These are phyloP conservation scores for Teratosphaeria viscida DNA, from an alignment of 2,329 filamentous ascomycete species.

Conservation along the genomic window DNA sequence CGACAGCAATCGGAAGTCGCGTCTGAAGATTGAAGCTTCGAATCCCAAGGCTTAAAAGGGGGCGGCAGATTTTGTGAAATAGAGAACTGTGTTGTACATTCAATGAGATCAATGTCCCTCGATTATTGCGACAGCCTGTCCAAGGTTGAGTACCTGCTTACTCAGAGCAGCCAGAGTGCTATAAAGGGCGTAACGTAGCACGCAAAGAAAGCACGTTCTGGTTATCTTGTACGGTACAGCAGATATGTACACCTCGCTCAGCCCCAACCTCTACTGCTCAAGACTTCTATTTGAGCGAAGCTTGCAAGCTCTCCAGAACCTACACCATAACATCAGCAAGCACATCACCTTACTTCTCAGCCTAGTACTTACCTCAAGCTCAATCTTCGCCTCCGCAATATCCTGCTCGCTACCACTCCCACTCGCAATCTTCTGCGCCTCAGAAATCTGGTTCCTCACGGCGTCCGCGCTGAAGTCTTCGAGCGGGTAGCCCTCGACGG, in stretches of 20 bases:
- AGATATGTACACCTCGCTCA: neutral
- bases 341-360: conserved; percentile 9
- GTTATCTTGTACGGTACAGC: neutral
- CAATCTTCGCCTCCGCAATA: conserved; percentile 97
- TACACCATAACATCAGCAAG: conserved; percentile 26
- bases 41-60: too few relatives aligned
- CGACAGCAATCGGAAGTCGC: too few relatives aligned
- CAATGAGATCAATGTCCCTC: too few relatives aligned
- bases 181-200: neutral
- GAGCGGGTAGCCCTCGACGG: conserved; percentile 85
- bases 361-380: conserved; percentile 68
- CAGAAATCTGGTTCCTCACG: conserved; percentile 78
- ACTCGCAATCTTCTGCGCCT: conserved; percentile 88
- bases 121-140: too few relatives aligned
- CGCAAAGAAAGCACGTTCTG: neutral
- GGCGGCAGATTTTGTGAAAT: too few relatives aligned
- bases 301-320: conserved; percentile 77
- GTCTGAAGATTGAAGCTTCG: too few relatives aligned
- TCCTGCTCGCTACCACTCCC: conserved; percentile 92
- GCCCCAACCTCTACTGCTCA: neutral
- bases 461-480: conserved; percentile 91
- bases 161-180: neutral
- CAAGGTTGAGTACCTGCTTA: too few relatives aligned
- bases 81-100: too few relatives aligned
- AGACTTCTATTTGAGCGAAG: conserved; percentile 60